Evolutionary conservation across 768 basidiomycete species (phyloP), one percentile per base, ranked within the genome.

Genomic region (Krasilnikovozyma curviuscula): DNA sequence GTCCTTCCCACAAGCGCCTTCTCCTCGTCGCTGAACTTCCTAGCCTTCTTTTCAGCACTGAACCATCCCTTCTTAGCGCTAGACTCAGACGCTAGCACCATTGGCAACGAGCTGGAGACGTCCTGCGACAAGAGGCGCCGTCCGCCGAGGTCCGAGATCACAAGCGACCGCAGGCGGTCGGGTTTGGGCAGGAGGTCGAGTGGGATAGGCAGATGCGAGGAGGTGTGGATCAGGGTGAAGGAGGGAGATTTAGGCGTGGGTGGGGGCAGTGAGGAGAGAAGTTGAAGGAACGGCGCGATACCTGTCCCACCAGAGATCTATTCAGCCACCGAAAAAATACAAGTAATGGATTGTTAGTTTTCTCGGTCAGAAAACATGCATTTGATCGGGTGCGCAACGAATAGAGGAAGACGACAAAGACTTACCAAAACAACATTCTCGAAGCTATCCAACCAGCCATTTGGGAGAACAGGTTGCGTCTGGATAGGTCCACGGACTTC

Each of bases 231-330:
- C 45, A 52, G 50, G 19, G 50, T 52, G 39, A 52, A 21, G 21
- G 40, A 35, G 6, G 50, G 50, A n/a, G 48, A 41, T 25, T 42
- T 34, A 24, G 50, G 45, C 7, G 44, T 23, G 18, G 50, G 45
- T 31, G 8, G 19, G 46, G 23, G 32, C 23, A 52, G 50, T 12
- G 50, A 42, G 40, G 46, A 40, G 25, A 52, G 39, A 25, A 52
- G 50, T 33, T 52, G 50, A 24, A 47, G 13, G 40, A 46, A 52
- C 29, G 50, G 50, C 1, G 45, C 27, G 33, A 52, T 37, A 13
- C 50, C 50, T 12, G 50, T 52, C 9, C 50, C 50, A 19, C 50
- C 50, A 33, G 50, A 52, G 28, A 52, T 52, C 50, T 52, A 28
- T 27, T n/a, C 33, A 9, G 38, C 16, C 10, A 18, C 3, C 21